A percentile compares a stretch with the other conserved stretches of the same genome.
phyloP scores from a whole-genome alignment of 495 filamentous ascomycete genomes.

The Xylaria cubensis region DNA sequence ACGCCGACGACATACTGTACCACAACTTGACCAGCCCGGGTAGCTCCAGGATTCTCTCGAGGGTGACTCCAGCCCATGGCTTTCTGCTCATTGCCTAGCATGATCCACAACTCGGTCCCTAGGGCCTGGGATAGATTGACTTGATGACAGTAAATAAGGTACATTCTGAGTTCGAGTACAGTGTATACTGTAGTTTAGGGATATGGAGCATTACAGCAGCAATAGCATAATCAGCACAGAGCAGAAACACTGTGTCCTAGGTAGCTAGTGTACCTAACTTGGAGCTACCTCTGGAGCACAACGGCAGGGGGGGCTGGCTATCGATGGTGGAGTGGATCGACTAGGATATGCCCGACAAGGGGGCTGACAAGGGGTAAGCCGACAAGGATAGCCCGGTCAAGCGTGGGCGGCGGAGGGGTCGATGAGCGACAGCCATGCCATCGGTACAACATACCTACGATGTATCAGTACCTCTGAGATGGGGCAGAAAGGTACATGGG shows the following conservation, averaged over 20 bases:
- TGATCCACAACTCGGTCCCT: conserved; percentile 21
- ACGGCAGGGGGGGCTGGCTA: neutral
- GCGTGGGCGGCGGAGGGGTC: conserved; percentile 21
- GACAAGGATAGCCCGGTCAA: conserved; percentile 22
- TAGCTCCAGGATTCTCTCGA: conserved; percentile 6
- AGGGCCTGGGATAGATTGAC: conserved; percentile 26
- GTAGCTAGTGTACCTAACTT: neutral
- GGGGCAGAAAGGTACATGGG: neutral
- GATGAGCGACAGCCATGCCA: conserved; percentile 18
- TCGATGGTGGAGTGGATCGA: conserved; percentile 7
- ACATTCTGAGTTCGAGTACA: neutral
- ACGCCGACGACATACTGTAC: conserved; percentile 10
- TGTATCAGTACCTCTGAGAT: conserved; percentile 4
- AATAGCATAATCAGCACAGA: neutral
- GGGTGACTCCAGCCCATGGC: neutral
- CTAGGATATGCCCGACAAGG: conserved; percentile 4
- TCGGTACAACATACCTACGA: conserved; percentile 8
- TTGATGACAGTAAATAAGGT: neutral
- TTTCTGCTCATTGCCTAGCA: conserved; percentile 13
- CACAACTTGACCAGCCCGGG: neutral
- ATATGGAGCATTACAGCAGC: conserved; percentile 6
- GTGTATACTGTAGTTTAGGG: conserved; percentile 2
- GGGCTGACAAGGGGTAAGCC: neutral
- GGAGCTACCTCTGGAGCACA: conserved; percentile 12
- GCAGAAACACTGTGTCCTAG: neutral